Base-by-base conservation (phyloP, 2,329 filamentous ascomycete genomes). In the Alternaria novae-zelandiae region DNA sequence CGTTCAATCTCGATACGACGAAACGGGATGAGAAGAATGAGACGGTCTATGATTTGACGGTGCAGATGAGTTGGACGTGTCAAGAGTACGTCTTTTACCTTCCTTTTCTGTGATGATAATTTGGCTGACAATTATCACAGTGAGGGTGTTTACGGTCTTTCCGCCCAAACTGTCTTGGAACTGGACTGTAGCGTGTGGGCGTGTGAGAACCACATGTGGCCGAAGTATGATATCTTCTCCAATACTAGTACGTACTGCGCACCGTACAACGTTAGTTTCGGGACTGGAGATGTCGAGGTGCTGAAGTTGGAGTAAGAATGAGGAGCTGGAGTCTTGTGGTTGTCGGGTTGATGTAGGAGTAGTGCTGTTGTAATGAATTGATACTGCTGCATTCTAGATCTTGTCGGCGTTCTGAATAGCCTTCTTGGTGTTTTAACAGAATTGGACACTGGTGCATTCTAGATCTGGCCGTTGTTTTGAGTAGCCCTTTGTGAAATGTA, bases 31-130 rank as follows among this genome's bases (percentile, higher is more conserved):
- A 41, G 3, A 41, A 11, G 36, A 41, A 41, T 17, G 36, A 5
- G n/a, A 41, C 36, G 36, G 11, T 45, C 5, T 44, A 28, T 11
- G 49, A 57, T 11, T n/a, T 68, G 41, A 45, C 26, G 5, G 36
- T 68, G 11, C 54, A 62, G 13, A 49, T 53, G 41, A 58, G 55
- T n/a, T 68, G 63, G 60, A 63, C 25, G 15, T 68, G 66, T 57
- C 44, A 47, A n/a, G 44, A 59, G 66, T 68, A 46, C 36, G 66
- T 46, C 2, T 43, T 23, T 21, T 1, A 2, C 11, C 8, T 41
- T 46, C 9, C 10, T 9, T 25, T 3, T 4, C 0, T 6, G 2
- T 30, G 28, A 13, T 30, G 11, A 28, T 28, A 10, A 1, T 26
- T 32, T n/a, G 10, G 54, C 60, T 66, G 45, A 61, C 20, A 9